phyloP scores from a whole-genome alignment of 345 rosid species.

The Acer negundo region DNA sequence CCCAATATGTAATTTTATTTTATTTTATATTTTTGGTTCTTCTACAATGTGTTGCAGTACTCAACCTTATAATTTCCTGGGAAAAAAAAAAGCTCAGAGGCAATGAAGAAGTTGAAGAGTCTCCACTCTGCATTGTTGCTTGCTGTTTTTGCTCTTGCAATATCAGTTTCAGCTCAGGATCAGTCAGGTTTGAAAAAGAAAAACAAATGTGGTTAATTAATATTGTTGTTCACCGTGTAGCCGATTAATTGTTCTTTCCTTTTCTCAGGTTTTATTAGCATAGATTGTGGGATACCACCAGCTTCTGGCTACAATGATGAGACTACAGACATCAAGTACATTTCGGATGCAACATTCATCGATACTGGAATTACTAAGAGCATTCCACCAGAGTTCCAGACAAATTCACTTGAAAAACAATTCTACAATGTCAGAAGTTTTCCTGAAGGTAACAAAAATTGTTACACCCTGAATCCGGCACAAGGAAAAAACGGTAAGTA shows the following conservation, averaged over 20 bases:
- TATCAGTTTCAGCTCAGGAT: not conserved
- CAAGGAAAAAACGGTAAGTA: conserved; percentile 12
- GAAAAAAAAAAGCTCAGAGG: not conserved
- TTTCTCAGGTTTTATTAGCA: conserved; percentile 28
- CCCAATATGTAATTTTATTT: not conserved
- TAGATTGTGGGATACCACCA: conserved; percentile 26
- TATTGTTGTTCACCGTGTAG: not conserved
- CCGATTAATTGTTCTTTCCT: not conserved
- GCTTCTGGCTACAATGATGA: not conserved
- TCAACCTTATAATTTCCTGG: not conserved
- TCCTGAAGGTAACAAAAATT: conserved; percentile 27
- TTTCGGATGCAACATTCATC: conserved; percentile 16
- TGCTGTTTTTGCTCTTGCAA: not conserved
- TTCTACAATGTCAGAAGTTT: conserved; percentile 12
- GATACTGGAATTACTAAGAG: not conserved
- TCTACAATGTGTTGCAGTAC: not conserved
- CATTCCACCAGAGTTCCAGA: not conserved
- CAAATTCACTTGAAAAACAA: not conserved
- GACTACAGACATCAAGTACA: conserved; percentile 12
- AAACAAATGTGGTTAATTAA: too few relatives aligned
- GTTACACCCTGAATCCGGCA: conserved; percentile 17
- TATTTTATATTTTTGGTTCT: not conserved
- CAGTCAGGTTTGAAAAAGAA: conserved; percentile 12
- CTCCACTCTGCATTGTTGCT: not conserved
- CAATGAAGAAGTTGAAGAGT: not conserved